Evolutionary conservation across 2,329 filamentous ascomycete species (phyloP), one percentile per base, ranked within the genome.

Genomic region (Xylaria sp.): DNA sequence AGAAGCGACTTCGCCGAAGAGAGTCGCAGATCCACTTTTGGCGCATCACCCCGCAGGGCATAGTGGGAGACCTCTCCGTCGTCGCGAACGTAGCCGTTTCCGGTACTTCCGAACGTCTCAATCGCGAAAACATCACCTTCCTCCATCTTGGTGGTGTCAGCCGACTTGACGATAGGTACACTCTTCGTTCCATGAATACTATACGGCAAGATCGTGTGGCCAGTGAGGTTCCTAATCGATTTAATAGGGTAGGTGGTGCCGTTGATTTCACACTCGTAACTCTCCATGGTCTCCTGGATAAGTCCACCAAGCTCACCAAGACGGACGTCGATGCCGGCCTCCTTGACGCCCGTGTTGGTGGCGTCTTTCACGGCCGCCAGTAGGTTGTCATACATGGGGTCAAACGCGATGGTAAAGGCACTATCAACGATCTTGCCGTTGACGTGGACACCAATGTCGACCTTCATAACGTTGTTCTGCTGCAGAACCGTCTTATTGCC

Each of bases 101-200:
- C 93, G 19, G 92, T 97, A 71, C 89, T 94, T 56, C 92, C 93
- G 72, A 97, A 97, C 0, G 92, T 97, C 78, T 97, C 92, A 65
- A 97, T 96, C 61, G 92, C 92, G 72, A 95, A 97, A 17, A 92
- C 87, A 69, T 97, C 92, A 39, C 92, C 92, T 75, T 97, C 93
- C 76, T 97, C 92, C 93, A 97, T 97, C 81, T 96, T 96, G 48
- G 91, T 95, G 71, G 88, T 86, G 68, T 96, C 91, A 58, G 84
- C 84, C 58, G 86, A 88, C 78, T 96, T 96, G 60, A 97, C 91
- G 66, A 97, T 96, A 0, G 92, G 93, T 47, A 97, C 91, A 62
- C 90, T 92, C 81, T 97, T 97, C 66, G 86, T 89, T 53, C 92
- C 92, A 75, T 97, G 92, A 65, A 97, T 97, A 71, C 86, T 87